These are phyloP conservation scores for Schoenoplectus tabernaemontani DNA, from an alignment of 202 grass and related monocot genomes.

Conservation along the genomic window DNA sequence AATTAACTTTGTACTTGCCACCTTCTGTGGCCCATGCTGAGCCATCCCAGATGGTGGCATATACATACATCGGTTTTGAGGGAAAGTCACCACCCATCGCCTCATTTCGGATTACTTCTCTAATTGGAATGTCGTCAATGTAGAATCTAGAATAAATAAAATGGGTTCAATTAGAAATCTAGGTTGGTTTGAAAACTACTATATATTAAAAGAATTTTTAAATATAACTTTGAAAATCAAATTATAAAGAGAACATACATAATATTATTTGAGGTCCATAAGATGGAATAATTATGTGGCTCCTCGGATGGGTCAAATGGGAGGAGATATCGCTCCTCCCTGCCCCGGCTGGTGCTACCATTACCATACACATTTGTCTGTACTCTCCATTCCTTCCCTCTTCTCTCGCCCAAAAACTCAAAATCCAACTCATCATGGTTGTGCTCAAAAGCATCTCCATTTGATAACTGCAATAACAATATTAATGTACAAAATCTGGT, in stretches of 20 bases:
- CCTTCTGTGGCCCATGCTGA: constrained; percentile 71
- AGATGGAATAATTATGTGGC: constrained; percentile 59
- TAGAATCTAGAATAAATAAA: constrained; percentile 44
- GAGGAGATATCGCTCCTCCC: constrained; percentile 78
- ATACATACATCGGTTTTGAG: constrained; percentile 81
- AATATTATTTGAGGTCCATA: constrained; percentile 64
- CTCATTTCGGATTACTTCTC: constrained; percentile 46
- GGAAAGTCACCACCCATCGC: constrained; percentile 66
- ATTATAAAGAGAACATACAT: constrained; percentile 24
- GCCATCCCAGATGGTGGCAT: constrained; percentile 93
- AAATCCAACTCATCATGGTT: constrained; percentile 90
- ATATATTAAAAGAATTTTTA: background rate
- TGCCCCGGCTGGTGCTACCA: constrained; percentile 66
- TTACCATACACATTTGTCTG: constrained; percentile 90
- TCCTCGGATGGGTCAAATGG: constrained; percentile 58
- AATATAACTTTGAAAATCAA: background rate
- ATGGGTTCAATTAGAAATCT: background rate
- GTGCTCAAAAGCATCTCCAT: constrained; percentile 44
- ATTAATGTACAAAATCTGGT: background rate
- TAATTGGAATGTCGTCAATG: constrained; percentile 55
- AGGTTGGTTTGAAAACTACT: too few species aligned
- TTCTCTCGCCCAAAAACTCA: constrained; percentile 70
- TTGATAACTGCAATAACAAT: constrained; percentile 52
- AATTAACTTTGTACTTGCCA: constrained; percentile 58
- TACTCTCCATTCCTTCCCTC: constrained; percentile 50